Evolutionary conservation across 2,329 filamentous ascomycete genomes (phyloP).

Genomic region (Sclerotinia borealis): DNA sequence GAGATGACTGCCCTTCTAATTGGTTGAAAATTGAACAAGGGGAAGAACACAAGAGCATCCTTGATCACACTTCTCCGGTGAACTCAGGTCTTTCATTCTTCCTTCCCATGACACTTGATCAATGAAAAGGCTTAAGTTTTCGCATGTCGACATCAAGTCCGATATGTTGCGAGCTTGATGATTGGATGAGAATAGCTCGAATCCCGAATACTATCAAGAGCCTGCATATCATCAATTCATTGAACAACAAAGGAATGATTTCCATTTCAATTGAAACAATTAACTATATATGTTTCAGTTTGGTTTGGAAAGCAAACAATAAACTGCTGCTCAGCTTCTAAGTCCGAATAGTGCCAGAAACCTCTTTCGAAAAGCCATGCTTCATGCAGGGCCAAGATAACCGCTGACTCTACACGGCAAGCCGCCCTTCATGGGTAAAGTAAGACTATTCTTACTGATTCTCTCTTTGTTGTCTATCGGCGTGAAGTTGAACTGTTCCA

Average conservation of each 20-base stretch:
- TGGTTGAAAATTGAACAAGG: background rate
- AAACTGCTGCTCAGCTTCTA: too few relatives aligned
- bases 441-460: constrained; percentile 54
- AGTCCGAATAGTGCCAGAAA: too few relatives aligned
- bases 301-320: too few relatives aligned
- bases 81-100: background rate
- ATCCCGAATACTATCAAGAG: background rate
- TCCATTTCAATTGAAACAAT: too few relatives aligned
- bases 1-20: background rate
- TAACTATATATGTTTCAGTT: too few relatives aligned
- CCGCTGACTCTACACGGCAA: constrained; percentile 37
- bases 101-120: background rate
- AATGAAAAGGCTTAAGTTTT: background rate
- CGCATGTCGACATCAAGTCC: background rate
- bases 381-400: background rate
- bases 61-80: background rate
- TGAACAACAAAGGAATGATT: too few relatives aligned
- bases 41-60: background rate
- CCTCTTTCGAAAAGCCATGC: background rate
- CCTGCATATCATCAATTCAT: too few relatives aligned
- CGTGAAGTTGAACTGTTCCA: constrained; percentile 45
- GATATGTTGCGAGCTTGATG: background rate
- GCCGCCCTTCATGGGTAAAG: constrained; percentile 57
- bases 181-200: background rate
- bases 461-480: constrained; percentile 40